Evolutionary conservation across 1,284 basidiomycete species (phyloP).

Genomic region (Cystobasidium pallidum): DNA sequence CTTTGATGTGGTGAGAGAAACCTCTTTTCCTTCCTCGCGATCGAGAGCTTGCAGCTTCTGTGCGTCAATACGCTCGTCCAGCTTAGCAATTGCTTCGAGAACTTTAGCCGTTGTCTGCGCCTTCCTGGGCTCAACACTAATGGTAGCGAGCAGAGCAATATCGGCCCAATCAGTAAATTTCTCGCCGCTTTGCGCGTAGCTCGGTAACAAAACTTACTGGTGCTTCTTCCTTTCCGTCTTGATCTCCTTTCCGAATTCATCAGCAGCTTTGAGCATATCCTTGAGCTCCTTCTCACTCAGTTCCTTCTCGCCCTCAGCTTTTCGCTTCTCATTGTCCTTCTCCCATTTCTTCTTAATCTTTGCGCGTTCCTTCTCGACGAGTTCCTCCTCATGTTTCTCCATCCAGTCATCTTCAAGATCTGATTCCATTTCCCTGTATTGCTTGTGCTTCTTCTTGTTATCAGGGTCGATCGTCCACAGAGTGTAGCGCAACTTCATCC

Average conservation of each 20-base stretch:
- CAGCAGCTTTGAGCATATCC: slow-evolving; percentile 69
- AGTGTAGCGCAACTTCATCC: slow-evolving; percentile 59
- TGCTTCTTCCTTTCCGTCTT: slow-evolving; percentile 79
- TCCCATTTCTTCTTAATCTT: slow-evolving; percentile 67
- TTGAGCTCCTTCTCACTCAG: slow-evolving; percentile 65
- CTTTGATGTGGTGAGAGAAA: slow-evolving; percentile 85
- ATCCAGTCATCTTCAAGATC: slow-evolving; percentile 93
- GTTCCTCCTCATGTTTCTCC: slow-evolving; percentile 74
- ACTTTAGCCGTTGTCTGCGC: slow-evolving; percentile 53
- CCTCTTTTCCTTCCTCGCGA: slow-evolving; percentile 88
- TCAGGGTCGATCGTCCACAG: slow-evolving; percentile 51
- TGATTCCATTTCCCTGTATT: slow-evolving; percentile 71
- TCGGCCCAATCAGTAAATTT: background rate
- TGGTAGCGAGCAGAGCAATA: background rate
- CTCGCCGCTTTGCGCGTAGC: too few species aligned
- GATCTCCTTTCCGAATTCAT: slow-evolving; percentile 75
- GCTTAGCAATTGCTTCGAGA: slow-evolving; percentile 67
- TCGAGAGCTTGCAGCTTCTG: slow-evolving; percentile 85
- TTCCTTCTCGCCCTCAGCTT: slow-evolving; percentile 67
- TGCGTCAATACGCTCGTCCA: slow-evolving; percentile 78
- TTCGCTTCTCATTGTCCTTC: slow-evolving; percentile 84
- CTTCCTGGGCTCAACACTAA: slow-evolving; percentile 48
- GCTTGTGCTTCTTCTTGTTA: slow-evolving; percentile 65
- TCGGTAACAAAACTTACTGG: too few species aligned
- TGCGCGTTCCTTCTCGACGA: slow-evolving; percentile 82